Evolutionary conservation across 345 rosid species (phyloP), one percentile per base, ranked within the genome.

Genomic region (Eucalyptus microcorys): DNA sequence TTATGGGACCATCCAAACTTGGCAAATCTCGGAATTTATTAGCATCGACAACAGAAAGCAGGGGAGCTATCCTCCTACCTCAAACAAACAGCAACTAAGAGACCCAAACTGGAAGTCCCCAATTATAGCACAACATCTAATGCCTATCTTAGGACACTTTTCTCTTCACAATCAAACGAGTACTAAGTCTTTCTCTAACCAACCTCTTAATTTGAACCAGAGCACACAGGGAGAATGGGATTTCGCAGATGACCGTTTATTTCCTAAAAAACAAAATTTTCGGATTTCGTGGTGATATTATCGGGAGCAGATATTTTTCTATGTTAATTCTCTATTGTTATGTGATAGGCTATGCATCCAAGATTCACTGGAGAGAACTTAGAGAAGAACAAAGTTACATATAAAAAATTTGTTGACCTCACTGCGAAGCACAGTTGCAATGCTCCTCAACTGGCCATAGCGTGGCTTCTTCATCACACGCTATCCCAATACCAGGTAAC

Each of bases 401-500:
- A 91, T 37, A 0, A 87, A 14, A 91, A 91, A 32, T 76, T 92
- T 7, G 81, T 92, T 12, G 87, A 91, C 42, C 89, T 93, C 90
- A 92, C 94, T 17, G 45, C 88, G 68, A 93, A 91, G 92, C 92
- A 90, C 66, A 49, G 55, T 49, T 91, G 95, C 90, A 92, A 83
- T 24, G 85, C 92, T 68, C 91, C 93, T 87, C 94, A 94, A 53
- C 81, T 95, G 32, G 94, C 96, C 88, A 88, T 93, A 79, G 92
- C 94, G 15, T 94, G 94, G 92, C 88, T 93, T 81, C 92, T 47
- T 47, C 93, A 92, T 91, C 94, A 92, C 94, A 92, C 88, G 85
- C 91, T 86, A 57, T 94, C 93, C 93, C 94, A 22, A 93, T 94
- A 24, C 94, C 94, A 37, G 92, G 93, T 91, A 85, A 19, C 32